A percentile compares a stretch with the other conserved stretches of the same genome.
Evolutionary conservation across 2,329 filamentous ascomycete species (phyloP).

Genomic region (Incumbomyces delicatus): DNA sequence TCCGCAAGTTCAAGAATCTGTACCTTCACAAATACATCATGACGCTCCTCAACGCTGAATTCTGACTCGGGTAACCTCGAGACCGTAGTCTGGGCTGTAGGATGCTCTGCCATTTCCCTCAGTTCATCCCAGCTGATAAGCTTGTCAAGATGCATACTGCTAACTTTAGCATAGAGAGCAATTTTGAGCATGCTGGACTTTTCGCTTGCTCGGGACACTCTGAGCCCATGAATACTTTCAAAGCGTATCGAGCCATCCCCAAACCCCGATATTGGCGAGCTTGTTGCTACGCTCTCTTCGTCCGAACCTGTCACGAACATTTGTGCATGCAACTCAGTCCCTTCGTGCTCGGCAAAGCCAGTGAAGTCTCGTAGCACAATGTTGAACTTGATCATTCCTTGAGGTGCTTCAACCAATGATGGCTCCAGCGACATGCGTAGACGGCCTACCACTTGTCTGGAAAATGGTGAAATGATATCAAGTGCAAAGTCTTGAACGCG

Average conservation of each 20-base stretch:
- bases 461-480: conserved; percentile 87
- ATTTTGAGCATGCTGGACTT: conserved; percentile 68
- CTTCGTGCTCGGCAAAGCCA: conserved; percentile 90
- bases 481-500: conserved; percentile 88
- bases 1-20: conserved; percentile 90
- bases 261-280: conserved; percentile 86
- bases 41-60: conserved; percentile 85
- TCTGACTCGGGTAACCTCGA: conserved; percentile 80
- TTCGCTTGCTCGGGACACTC: conserved; percentile 69
- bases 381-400: conserved; percentile 92
- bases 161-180: conserved; percentile 84
- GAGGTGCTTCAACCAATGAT: conserved; percentile 82
- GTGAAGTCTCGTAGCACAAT: conserved; percentile 95
- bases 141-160: conserved; percentile 90
- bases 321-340: conserved; percentile 89
- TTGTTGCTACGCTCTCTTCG: conserved; percentile 83
- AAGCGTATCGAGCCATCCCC: conserved; percentile 88
- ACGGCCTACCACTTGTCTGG: conserved; percentile 79
- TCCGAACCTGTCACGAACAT: conserved; percentile 89
- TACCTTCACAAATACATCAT: conserved; percentile 79
- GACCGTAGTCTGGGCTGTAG: conserved; percentile 40
- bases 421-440: conserved; percentile 86
- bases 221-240: conserved; percentile 98
- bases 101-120: conserved; percentile 58
- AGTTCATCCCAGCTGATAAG: conserved; percentile 98